phyloP scores from a whole-genome alignment of 768 basidiomycete genomes.

The Lentinula detonsa region DNA sequence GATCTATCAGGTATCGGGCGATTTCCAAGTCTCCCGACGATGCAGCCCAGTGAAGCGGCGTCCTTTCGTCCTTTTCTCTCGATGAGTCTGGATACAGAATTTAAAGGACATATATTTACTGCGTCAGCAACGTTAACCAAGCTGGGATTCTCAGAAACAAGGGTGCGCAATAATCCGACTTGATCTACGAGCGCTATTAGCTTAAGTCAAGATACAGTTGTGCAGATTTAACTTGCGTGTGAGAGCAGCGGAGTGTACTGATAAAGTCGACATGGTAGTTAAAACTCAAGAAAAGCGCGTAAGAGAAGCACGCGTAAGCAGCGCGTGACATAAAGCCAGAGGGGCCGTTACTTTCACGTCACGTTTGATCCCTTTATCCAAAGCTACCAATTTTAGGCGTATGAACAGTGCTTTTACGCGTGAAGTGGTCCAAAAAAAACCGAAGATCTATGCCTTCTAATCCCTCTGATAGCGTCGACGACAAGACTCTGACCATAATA shows the following conservation, averaged over 20 bases:
- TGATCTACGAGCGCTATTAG: conserved; percentile 44
- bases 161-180: conserved; percentile 58
- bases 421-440: neutral
- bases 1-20: conserved; percentile 60
- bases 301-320: conserved; percentile 10
- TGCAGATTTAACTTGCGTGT: conserved; percentile 17
- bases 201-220: neutral
- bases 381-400: neutral
- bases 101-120: conserved; percentile 29
- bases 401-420: neutral
- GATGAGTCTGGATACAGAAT: neutral
- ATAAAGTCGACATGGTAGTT: conserved; percentile 33
- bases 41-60: conserved; percentile 84
- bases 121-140: conserved; percentile 57
- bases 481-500: neutral
- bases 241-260: conserved; percentile 63
- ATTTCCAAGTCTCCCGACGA: conserved; percentile 68
- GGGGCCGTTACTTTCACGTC: neutral
- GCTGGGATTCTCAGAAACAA: conserved; percentile 56
- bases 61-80: conserved; percentile 59
- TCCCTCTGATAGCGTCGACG: neutral
- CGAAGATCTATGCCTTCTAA: neutral
- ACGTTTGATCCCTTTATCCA: neutral
- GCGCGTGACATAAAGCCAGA: neutral
- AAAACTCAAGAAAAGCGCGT: conserved; percentile 1